Percentiles rank a stretch among this genome's conserved stretches.
phyloP scores from a whole-genome alignment of 83 land plant genomes.

The Picea abies region DNA sequence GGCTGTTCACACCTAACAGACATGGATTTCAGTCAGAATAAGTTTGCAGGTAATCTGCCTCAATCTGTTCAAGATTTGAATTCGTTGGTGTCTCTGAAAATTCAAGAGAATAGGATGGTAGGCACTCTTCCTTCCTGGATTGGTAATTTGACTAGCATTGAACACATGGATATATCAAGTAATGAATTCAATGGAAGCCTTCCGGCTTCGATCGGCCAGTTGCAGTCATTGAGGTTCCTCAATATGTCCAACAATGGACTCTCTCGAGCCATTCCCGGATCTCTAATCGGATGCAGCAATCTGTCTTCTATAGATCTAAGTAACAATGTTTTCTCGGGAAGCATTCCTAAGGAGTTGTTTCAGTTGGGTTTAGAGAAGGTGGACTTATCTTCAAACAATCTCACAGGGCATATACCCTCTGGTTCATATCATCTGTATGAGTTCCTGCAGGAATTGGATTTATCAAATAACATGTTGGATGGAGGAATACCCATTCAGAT shows the following conservation, averaged over 20 bases:
- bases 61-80: conserved; percentile 32
- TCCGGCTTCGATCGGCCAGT: conserved; percentile 39
- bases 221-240: conserved; percentile 38
- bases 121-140: conserved; percentile 72
- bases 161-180: conserved; percentile 55
- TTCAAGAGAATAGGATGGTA: conserved; percentile 40
- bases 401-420: no score
- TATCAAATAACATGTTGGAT: no score
- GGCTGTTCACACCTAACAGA: conserved; percentile 33
- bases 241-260: not conserved
- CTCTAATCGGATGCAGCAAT: no score
- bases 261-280: no score
- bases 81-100: conserved; percentile 27
- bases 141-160: conserved; percentile 43
- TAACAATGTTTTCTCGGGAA: no score
- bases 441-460: no score
- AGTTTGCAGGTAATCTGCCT: conserved; percentile 52
- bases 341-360: no score
- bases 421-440: no score
- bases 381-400: no score
- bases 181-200: conserved; percentile 60
- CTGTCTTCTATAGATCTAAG: no score
- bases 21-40: conserved; percentile 55
- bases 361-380: no score
- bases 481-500: no score